phyloP scores from a whole-genome alignment of 768 basidiomycete species.

The Hygrocybe coccinea region DNA sequence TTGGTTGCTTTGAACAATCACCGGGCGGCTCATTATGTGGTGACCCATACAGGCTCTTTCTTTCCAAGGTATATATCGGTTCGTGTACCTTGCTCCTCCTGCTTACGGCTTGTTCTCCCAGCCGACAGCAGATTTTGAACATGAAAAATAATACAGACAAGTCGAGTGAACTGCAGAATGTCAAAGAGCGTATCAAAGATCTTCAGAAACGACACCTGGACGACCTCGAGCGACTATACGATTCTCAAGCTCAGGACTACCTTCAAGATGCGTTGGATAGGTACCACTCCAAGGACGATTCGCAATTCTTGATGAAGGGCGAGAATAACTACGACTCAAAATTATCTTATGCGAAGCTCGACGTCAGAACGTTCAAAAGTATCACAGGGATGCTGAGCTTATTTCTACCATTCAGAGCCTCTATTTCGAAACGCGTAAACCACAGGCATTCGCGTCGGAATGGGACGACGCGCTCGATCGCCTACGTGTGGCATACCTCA shows the following conservation, averaged over 20 bases:
- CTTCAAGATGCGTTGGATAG: conserved; percentile 30
- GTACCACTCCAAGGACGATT: conserved; percentile 31
- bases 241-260: conserved; percentile 34
- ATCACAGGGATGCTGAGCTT: neutral
- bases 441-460: conserved; percentile 11
- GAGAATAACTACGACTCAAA: conserved; percentile 20
- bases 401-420: conserved; percentile 16
- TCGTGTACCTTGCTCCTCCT: neutral
- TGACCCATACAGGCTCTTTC: conserved; percentile 36
- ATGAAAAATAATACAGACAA: conserved; percentile 33
- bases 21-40: conserved; percentile 35
- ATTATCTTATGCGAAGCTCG: conserved; percentile 19
- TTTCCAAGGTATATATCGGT: conserved; percentile 36
- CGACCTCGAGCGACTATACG: conserved; percentile 38
- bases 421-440: conserved; percentile 21
- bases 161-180: conserved; percentile 23
- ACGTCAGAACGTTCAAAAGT: conserved; percentile 14
- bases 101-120: neutral
- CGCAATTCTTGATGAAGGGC: conserved; percentile 14
- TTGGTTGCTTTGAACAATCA: conserved; percentile 27
- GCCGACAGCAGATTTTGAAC: conserved; percentile 11
- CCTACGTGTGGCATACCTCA: conserved; percentile 30
- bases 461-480: conserved; percentile 31
- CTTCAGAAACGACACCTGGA: conserved; percentile 28
- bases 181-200: conserved; percentile 27